Evolutionary conservation across 495 filamentous ascomycete genomes (phyloP).

Genomic region (Penicillium coffeae): DNA sequence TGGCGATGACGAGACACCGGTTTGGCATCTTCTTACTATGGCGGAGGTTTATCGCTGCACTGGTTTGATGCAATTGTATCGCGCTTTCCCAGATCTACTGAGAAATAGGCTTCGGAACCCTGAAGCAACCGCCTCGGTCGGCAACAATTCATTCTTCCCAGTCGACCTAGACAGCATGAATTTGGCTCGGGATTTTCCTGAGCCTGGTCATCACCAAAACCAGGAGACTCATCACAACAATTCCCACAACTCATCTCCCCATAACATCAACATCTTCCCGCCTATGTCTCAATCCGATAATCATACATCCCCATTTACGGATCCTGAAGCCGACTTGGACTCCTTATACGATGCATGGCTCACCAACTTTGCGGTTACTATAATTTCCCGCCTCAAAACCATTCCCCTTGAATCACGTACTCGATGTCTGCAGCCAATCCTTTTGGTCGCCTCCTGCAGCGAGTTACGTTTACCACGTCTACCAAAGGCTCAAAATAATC

Average conservation of each 20-base stretch:
- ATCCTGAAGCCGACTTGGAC: background rate
- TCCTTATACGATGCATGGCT: constrained; percentile 44
- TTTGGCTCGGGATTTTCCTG: constrained; percentile 18
- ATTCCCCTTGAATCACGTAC: constrained; percentile 53
- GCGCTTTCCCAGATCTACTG: constrained; percentile 51
- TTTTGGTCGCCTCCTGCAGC: constrained; percentile 47
- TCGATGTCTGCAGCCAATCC: constrained; percentile 51
- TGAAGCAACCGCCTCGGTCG: constrained; percentile 4
- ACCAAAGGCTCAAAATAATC: background rate
- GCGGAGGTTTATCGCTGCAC: constrained; percentile 55
- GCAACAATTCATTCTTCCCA: constrained; percentile 27
- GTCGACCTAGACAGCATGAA: constrained; percentile 26
- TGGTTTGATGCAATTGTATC: constrained; percentile 52
- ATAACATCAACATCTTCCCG: constrained; percentile 7
- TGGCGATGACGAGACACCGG: constrained; percentile 53
- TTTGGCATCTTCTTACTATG: constrained; percentile 54
- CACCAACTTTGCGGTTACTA: constrained; percentile 51
- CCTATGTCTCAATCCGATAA: background rate
- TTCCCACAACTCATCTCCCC: background rate
- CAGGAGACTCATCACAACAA: background rate
- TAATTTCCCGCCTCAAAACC: constrained; percentile 46
- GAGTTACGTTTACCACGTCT: constrained; percentile 43
- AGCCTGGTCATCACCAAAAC: constrained; percentile 4
- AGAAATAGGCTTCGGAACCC: constrained; percentile 35
- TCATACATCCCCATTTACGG: background rate